phyloP scores from a whole-genome alignment of 148 eudicot species.

The Salicornia ramosissima region DNA sequence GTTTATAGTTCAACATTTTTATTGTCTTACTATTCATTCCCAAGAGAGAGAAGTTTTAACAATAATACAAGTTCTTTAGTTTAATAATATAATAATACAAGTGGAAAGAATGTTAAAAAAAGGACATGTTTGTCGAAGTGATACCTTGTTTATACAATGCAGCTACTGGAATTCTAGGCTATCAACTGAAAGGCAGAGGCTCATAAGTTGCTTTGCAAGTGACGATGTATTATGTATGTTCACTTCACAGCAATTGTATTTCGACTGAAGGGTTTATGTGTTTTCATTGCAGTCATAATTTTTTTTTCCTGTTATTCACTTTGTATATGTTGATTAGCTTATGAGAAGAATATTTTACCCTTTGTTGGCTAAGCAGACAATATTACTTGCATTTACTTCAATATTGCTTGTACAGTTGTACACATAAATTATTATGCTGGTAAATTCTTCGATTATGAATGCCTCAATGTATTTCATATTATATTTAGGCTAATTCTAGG shows the following conservation, averaged over 20 bases:
- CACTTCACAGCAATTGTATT: constrained; percentile 14
- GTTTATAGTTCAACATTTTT: no score
- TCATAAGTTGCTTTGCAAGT: constrained; percentile 54
- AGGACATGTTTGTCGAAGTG: neutral
- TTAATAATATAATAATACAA: neutral
- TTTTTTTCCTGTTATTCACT: neutral
- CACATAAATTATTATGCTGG: neutral
- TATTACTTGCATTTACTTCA: neutral
- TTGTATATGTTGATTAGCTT: no score
- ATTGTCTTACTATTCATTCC: no score
- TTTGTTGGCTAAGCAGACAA: neutral
- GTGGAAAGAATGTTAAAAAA: neutral
- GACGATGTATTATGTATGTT: constrained; percentile 85
- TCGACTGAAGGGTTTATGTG: constrained; percentile 4
- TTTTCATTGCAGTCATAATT: neutral
- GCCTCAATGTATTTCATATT: neutral
- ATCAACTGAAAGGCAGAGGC: constrained; percentile 90
- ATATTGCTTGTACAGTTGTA: neutral
- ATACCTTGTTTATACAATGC: constrained; percentile 26
- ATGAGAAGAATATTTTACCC: neutral
- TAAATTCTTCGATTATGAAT: neutral
- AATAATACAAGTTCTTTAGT: no score
- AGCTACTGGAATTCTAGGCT: constrained; percentile 95
- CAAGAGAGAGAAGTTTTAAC: no score
- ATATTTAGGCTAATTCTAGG: neutral